These are phyloP conservation scores for Metschnikowia reukaufii DNA, from an alignment of 805 yeast genomes.

Conservation along the genomic window DNA sequence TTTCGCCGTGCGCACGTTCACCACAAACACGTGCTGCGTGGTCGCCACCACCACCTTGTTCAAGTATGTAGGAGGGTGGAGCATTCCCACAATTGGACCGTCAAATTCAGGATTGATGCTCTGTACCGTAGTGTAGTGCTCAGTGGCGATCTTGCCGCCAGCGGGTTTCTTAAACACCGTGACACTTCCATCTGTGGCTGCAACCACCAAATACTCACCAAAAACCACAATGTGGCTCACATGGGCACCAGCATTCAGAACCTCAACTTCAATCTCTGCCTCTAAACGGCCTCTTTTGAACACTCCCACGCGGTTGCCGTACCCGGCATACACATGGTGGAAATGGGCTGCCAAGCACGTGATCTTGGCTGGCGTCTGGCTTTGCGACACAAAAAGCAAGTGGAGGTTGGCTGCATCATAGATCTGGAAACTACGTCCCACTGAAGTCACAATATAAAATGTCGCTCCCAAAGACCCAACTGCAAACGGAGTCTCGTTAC, in stretches of 20 bases:
- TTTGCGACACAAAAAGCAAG: slow-evolving; percentile 79
- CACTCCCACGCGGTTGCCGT: slow-evolving; percentile 69
- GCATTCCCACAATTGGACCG: slow-evolving; percentile 66
- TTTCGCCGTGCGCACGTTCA: slow-evolving; percentile 78
- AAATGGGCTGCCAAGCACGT: slow-evolving; percentile 74
- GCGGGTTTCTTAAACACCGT: slow-evolving; percentile 54
- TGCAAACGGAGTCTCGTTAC: slow-evolving; percentile 82
- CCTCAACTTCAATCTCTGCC: slow-evolving; percentile 19
- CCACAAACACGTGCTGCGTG: slow-evolving; percentile 54
- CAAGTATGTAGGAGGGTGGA: slow-evolving; percentile 89
- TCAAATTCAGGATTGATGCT: slow-evolving; percentile 53
- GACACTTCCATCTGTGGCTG: slow-evolving; percentile 42
- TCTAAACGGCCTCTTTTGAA: slow-evolving; percentile 78
- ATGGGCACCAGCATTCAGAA: slow-evolving; percentile 25
- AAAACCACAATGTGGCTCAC: slow-evolving; percentile 59
- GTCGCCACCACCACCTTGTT: slow-evolving; percentile 90
- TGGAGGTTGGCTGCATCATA: slow-evolving; percentile 88
- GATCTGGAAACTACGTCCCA: slow-evolving; percentile 87
- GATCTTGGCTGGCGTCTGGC: slow-evolving; percentile 69
- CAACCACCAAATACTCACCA: slow-evolving; percentile 74
- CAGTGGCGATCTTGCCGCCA: slow-evolving; percentile 53
- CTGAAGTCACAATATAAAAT: slow-evolving; percentile 84
- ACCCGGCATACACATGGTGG: slow-evolving; percentile 80
- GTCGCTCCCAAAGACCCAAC: slow-evolving; percentile 86
- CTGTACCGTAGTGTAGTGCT: slow-evolving; percentile 62